A percentile compares a stretch with the other conserved stretches of the same genome.
These are phyloP conservation scores for Exserohilum rostratum DNA, from an alignment of 2,329 filamentous ascomycete species.

Conservation along the genomic window DNA sequence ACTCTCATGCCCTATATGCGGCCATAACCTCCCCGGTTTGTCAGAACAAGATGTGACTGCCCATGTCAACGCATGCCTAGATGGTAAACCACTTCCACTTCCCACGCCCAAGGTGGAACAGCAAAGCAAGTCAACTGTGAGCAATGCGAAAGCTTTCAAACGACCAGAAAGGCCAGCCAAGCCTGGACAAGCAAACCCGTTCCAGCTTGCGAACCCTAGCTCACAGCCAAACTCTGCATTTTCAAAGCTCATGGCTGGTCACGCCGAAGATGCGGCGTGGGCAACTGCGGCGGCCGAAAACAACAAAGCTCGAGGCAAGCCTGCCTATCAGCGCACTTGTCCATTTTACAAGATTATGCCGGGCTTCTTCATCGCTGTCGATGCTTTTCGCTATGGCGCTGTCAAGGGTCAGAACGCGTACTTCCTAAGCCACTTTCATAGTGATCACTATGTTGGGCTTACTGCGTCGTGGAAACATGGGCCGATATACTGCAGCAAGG, in stretches of 20 bases:
- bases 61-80: constrained; percentile 93
- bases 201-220: constrained; percentile 59
- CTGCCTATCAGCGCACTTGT: constrained; percentile 86
- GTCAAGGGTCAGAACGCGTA: constrained; percentile 92
- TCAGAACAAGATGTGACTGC: constrained; percentile 70
- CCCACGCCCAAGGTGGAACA: constrained; percentile 36
- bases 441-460: constrained; percentile 93
- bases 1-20: constrained; percentile 77
- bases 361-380: constrained; percentile 88
- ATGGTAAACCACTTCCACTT: constrained; percentile 73
- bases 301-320: constrained; percentile 77
- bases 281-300: constrained; percentile 82
- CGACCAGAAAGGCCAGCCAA: constrained; percentile 70
- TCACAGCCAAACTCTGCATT: constrained; percentile 71
- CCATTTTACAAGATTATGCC: constrained; percentile 99
- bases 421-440: constrained; percentile 97
- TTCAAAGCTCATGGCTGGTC: constrained; percentile 87
- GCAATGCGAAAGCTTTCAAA: constrained; percentile 63
- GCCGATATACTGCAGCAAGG: constrained; percentile 93
- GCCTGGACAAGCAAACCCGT: constrained; percentile 82
- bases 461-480: constrained; percentile 89
- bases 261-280: constrained; percentile 92
- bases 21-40: constrained; percentile 63
- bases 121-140: constrained; percentile 16
- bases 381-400: constrained; percentile 93